Conservation (phyloP, 2,329 filamentous ascomycete genomes). For the Fusarium sp. region DNA sequence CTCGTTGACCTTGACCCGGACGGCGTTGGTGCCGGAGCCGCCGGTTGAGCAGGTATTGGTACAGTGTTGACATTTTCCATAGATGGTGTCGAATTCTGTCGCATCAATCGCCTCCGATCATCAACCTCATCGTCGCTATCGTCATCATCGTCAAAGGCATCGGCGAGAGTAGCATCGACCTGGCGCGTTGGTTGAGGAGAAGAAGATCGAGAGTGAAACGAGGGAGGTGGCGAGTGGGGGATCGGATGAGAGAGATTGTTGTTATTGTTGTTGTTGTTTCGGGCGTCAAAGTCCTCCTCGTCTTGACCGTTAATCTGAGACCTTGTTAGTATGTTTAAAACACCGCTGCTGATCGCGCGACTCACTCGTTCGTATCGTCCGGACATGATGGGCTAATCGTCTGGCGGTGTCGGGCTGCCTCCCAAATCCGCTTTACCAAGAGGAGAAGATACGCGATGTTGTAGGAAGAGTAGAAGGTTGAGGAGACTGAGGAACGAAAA, state of each 20-base stretch:
- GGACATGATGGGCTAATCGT: constrained; percentile 54
- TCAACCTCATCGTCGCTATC: constrained; percentile 77
- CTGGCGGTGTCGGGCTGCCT: constrained; percentile 38
- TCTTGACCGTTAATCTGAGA: constrained; percentile 66
- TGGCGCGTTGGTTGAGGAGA: constrained; percentile 53
- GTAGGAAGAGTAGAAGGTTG: not conserved
- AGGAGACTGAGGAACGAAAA: not conserved
- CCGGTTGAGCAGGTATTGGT: constrained; percentile 19
- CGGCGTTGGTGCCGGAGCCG: constrained; percentile 30
- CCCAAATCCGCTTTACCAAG: constrained; percentile 25
- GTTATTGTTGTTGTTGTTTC: constrained; percentile 38
- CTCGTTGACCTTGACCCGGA: constrained; percentile 53
- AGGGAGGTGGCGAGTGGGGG: constrained; percentile 75
- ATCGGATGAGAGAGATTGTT: constrained; percentile 46
- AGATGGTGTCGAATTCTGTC: constrained; percentile 60
- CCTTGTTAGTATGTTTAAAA: constrained; percentile 14
- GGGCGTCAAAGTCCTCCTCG: constrained; percentile 56
- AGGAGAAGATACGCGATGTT: constrained; percentile 10
- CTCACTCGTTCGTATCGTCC: constrained; percentile 67
- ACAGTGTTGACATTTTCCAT: constrained; percentile 30
- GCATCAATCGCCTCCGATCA: constrained; percentile 86
- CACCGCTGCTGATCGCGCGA: not conserved
- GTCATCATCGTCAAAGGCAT: constrained; percentile 88
- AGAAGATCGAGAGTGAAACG: constrained; percentile 86
- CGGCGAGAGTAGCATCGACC: constrained; percentile 83